Base-by-base conservation (phyloP, 164 flowering plant genomes). In the Warburgia ugandensis region DNA sequence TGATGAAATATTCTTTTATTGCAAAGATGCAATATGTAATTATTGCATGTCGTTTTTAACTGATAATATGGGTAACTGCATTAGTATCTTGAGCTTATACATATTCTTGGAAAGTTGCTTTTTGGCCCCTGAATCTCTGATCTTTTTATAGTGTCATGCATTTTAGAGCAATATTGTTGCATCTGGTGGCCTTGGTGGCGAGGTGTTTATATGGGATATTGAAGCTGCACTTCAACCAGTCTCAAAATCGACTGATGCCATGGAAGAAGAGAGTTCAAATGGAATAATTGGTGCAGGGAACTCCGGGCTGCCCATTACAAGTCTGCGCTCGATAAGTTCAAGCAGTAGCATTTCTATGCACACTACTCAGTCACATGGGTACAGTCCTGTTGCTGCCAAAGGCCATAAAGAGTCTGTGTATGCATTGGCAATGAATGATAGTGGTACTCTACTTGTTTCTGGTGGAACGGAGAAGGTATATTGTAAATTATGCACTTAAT, bases 161-260 rank as follows among this genome's bases (percentile, higher is more conserved):
- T 80, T 77, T 73, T 83, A 92, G 99, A 82, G 83, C 76, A 88
- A 86, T 74, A 48, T 79, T 64, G 79, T 92, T 71, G 95, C 96
- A 54, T 92, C 99, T 47, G 97, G 89, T 69, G 99, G 97, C 61
- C 99, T 92, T 71, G 99, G 99, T 51, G 97, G 95, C 52, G 97
- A 88, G 78, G 91, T 92, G 26, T 92, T 88, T 56, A 47, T 92
- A 56, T 92, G 99, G 99, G 99, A 92, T 68, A 67, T 92, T 52
- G 99, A 92, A 70, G 87, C 95, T 65, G 94, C 96, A 23, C 72
- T 75, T 42, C 50, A 79, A 58, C 86, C 94, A 21, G 43, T 67
- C 28, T 72, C 91, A 54, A 88, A 80, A 59, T 61, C 83, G 28
- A 69, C 64, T 64, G 95, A 92, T 67, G 54, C 62, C 31, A 45